Base-by-base conservation (phyloP, 371 early-diverging fungal genomes). In the Mucor mucedo region DNA sequence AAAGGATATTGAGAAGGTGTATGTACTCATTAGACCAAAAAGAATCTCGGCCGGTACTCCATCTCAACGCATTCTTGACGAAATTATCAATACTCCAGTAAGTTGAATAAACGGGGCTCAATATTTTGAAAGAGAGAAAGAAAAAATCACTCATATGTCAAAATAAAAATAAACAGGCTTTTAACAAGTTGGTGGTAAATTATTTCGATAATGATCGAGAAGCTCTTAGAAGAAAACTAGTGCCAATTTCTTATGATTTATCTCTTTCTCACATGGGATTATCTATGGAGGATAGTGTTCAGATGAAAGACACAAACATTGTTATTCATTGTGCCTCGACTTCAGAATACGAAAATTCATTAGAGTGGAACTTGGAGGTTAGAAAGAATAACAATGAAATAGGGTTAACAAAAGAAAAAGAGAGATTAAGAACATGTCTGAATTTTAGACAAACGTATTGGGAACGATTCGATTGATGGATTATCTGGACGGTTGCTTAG, bases 251-350 rank as follows among this genome's bases (percentile, higher is more conserved):
- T 10, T 77, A 76, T 4, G 83, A 84, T 53, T 71, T 84, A 21
- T 75, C 83, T 10, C 39, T 76, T 1, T 70, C 79, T 13, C 73
- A 68, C 11, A 65, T 84, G 54, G 84, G 80, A 6, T 63, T 84
- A 4, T 79, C 81, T 3, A 65, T 67, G 45, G 57, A 69, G n/a
- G 79, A 84, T 50, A 59, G 74, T 40, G 58, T 55, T 10, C 70
- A 72, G 62, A 71, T 75, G 39, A 75, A 69, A 33, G 72, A 81
- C 32, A 68, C 73, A 0, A 69, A 75, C 27, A 65, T 80, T 28
- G 76, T 79, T 4, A 79, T 84, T 49, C 81, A 84, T 56, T 81
- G 84, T 56, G 84, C 84, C 8, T 75, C 78, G 13, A 74, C 84
- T 7, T 75, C 81, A 49, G 73, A 81, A 77, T 63, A 79, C 73